Base-by-base conservation (phyloP, 176 grass and related monocot genomes). In the Lolium multiflorum region DNA sequence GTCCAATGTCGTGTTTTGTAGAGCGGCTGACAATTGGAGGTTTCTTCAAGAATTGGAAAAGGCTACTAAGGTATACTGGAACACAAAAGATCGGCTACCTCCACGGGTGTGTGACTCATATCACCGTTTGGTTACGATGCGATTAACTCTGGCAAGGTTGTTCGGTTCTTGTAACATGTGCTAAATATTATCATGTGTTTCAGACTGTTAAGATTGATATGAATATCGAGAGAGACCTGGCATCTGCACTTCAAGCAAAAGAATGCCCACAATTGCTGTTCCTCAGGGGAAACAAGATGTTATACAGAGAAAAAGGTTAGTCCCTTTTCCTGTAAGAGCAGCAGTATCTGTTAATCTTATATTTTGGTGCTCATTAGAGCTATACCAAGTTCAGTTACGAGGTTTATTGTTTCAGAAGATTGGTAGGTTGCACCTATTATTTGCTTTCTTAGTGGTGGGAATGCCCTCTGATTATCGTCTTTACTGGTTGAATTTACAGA, bases 151-250 rank as follows among this genome's bases (percentile, higher is more conserved):
- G 4, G 25, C 26, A 25, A 37, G 20, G 9, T 63, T 87, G 18
- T 20, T 80, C 8, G 68, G 17, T 31, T 51, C 44, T 67, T 61
- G 41, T 41, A 26, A 75, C 17, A 21, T 28, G 3, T 81, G 21
- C 52, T 88, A 71, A 80, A 69, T 79, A 81, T 83, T 18, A 49
- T 50, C 64, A 13, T 92, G 56, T 88, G 61, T 61, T 92, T 64
- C 90, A 99, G 94, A 99, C 97, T 2, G 85, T 99, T 18, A 99
- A 99, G 85, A 81, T 99, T 88, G 94, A 96, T 86, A 78, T 99
- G 46, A 96, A 99, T 75, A 96, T 96, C 50, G 94, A 96, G 89
- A 94, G 52, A 41, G 94, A 99, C 49, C 77, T 99, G 35, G 92
- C 94, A 60, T 92, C 86, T 87, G 97, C 97, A 82, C 92, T 99